Evolutionary conservation across 2,329 filamentous ascomycete species (phyloP), one percentile per base, ranked within the genome.

Genomic region (Aspergillus pseudonomiae): DNA sequence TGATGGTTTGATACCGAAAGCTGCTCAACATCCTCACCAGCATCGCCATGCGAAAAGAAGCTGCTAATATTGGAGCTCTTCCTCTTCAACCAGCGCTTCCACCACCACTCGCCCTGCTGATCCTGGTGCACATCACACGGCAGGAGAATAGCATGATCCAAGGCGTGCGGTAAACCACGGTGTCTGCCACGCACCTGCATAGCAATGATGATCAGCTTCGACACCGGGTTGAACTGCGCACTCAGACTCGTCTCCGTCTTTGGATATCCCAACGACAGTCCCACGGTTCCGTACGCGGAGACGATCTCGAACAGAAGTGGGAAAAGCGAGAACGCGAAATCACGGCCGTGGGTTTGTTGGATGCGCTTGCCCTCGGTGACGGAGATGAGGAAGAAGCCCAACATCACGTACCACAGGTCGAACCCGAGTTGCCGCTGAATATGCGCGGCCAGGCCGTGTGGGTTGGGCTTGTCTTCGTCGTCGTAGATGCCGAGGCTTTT

Each of bases 381-480:
- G 64, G 90, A 86, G 71, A 98, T 90, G 74, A 97, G 87, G 80
- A 98, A 98, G 71, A 95, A 88, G 1, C 94, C 94, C 21, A 97
- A 78, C 75, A 96, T 96, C 63, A 98, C 90, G 73, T 92, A 98
- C 94, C 94, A 98, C 77, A 98, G 79, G 78, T 98, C 94, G 81
- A 97, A 98, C 34, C 93, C 96, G 30, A 98, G 85, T 77, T 98
- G 94, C 50, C 91, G 88, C 53, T 94, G 91, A 74, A 98, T 84
- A 86, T 98, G 94, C 36, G 91, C 89, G 2, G 92, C 91, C 48
- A 97, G 97, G 58, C 89, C 93, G 53, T 60, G 57, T 2, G 86
- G 60, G 88, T 85, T 84, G 28, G 82, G 83, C n/a, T 85, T 82
- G 4, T 80, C 76, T 1, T 84, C 81, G 6, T 76, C 74, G 9